Evolutionary conservation across 2,329 filamentous ascomycete species (phyloP).

Genomic region (Verticillium tricorpus): DNA sequence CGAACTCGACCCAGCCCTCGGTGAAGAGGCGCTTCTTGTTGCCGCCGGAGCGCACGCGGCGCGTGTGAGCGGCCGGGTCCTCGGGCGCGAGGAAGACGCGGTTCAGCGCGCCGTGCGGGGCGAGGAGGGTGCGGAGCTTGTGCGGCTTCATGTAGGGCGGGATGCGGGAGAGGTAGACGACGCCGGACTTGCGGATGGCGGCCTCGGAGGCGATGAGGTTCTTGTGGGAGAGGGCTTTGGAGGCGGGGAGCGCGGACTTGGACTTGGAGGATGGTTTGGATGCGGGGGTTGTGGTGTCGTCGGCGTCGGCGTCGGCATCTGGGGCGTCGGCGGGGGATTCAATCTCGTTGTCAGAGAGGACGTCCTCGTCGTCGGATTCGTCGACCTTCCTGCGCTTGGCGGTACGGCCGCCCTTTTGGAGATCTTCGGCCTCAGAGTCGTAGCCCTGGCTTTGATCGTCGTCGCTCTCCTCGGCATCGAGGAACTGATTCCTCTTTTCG

Average conservation of each 20-base stretch:
- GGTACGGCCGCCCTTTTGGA: conserved; percentile 59
- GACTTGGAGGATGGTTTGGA: conserved; percentile 19
- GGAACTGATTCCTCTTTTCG: conserved; percentile 68
- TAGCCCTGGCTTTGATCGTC: conserved; percentile 56
- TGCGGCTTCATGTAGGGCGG: conserved; percentile 85
- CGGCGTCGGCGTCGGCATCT: conserved; percentile 23
- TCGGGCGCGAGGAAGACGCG: conserved; percentile 78
- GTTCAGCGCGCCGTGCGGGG: conserved; percentile 70
- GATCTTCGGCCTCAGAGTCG: conserved; percentile 61
- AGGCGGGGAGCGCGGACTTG: conserved; percentile 30
- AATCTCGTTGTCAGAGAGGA: conserved; percentile 24
- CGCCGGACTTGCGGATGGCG: conserved; percentile 68
- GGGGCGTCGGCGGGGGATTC: conserved; percentile 18
- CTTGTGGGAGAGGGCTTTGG: conserved; percentile 57
- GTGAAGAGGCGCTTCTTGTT: conserved; percentile 80
- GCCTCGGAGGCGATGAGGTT: conserved; percentile 62
- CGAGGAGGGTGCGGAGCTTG: conserved; percentile 70
- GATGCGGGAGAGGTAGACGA: conserved; percentile 78
- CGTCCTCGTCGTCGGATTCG: conserved; percentile 32
- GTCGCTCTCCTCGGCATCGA: conserved; percentile 57
- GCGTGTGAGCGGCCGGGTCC: conserved; percentile 59
- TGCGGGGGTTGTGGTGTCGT: conserved; percentile 14
- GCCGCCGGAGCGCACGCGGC: conserved; percentile 66
- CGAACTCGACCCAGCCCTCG: conserved; percentile 85
- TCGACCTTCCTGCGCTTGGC: conserved; percentile 61